These are phyloP conservation scores for Puccinia hordei DNA, from an alignment of 1,284 basidiomycete genomes.

Conservation along the genomic window DNA sequence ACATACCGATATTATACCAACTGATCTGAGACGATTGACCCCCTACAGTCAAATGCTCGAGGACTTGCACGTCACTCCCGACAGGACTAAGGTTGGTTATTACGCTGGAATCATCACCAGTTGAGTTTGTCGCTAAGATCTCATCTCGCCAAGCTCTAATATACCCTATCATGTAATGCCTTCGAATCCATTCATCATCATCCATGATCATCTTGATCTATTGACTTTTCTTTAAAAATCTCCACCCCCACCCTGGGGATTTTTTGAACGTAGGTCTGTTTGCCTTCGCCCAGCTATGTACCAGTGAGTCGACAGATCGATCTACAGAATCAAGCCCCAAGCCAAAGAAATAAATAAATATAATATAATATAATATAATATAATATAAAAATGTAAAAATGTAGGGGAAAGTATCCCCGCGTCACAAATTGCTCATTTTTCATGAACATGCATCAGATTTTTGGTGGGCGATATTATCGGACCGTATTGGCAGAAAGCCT, in stretches of 20 bases:
- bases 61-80: slow-evolving; percentile 44
- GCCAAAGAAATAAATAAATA: too few species aligned
- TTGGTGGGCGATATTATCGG: slow-evolving; percentile 53
- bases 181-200: neutral
- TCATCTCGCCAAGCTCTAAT: neutral
- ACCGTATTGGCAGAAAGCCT: slow-evolving; percentile 52
- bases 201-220: neutral
- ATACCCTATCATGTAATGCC: neutral
- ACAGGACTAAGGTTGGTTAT: slow-evolving; percentile 38
- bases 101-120: slow-evolving; percentile 45
- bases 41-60: slow-evolving; percentile 38
- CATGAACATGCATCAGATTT: neutral
- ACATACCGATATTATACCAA: too few species aligned
- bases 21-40: neutral
- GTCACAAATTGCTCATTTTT: neutral
- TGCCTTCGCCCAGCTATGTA: slow-evolving; percentile 43
- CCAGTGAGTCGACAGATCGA: slow-evolving; percentile 22
- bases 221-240: too few species aligned
- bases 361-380: too few species aligned
- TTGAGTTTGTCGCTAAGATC: slow-evolving; percentile 11
- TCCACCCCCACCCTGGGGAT: neutral
- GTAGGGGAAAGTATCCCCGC: too few species aligned
- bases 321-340: neutral
- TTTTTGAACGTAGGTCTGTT: slow-evolving; percentile 25
- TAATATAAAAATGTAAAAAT: too few species aligned